Conservation (phyloP, 1,284 basidiomycete genomes). For the Ceratobasidium sp. region DNA sequence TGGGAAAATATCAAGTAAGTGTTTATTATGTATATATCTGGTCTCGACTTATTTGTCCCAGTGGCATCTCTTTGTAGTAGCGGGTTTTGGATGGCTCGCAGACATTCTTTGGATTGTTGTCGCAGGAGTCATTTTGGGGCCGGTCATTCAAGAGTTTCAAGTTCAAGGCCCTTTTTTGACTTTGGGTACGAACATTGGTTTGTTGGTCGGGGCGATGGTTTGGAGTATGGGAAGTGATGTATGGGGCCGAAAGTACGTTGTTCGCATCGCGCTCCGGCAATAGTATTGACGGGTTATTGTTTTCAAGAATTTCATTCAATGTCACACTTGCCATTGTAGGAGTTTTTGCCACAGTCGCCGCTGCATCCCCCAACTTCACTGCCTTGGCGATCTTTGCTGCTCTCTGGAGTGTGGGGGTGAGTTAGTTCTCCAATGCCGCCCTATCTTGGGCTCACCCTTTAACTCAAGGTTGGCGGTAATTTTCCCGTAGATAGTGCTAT, state of each 20-base stretch:
- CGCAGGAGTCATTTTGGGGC: constrained; percentile 59
- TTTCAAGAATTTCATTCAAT: constrained; percentile 73
- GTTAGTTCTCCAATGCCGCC: background rate
- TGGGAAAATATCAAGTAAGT: constrained; percentile 74
- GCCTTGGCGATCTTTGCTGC: constrained; percentile 66
- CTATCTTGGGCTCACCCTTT: background rate
- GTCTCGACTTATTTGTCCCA: constrained; percentile 45
- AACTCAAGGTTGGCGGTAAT: constrained; percentile 65
- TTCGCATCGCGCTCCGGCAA: background rate
- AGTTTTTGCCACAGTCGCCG: constrained; percentile 71
- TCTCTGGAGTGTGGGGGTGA: constrained; percentile 64
- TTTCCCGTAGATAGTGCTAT: constrained; percentile 82
- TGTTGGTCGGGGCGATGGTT: constrained; percentile 71
- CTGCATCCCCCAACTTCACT: constrained; percentile 65
- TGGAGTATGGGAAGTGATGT: constrained; percentile 70
- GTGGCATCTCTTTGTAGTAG: constrained; percentile 67
- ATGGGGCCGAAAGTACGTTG: constrained; percentile 65
- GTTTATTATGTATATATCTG: background rate
- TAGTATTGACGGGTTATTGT: background rate
- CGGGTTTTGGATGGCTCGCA: constrained; percentile 75
- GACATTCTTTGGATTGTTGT: constrained; percentile 69
- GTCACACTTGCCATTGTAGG: constrained; percentile 76
- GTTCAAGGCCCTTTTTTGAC: constrained; percentile 65
- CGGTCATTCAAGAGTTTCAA: constrained; percentile 66
- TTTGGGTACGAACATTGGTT: constrained; percentile 66